Percentiles rank a stretch among this genome's conserved stretches.
Conservation (phyloP, 148 eudicot genomes). For the Vaccinium corymbosum region DNA sequence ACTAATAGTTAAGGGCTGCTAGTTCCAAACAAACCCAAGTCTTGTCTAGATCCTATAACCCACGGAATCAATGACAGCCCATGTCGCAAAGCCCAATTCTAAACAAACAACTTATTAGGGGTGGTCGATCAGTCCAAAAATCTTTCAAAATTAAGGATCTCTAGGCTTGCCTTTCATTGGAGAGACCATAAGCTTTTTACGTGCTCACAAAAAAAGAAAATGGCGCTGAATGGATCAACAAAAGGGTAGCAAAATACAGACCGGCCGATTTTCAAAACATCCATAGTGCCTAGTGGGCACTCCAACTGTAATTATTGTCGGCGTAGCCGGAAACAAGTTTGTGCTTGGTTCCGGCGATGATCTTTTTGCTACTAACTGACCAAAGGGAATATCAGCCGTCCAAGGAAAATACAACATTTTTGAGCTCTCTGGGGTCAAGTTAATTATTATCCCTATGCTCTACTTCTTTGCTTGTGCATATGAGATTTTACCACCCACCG, state of each 20-base stretch:
- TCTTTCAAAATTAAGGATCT: constrained; percentile 12
- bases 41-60: too few species aligned
- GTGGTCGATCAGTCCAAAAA: not conserved
- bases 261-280: constrained; percentile 15
- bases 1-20: too few species aligned
- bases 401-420: constrained; percentile 10
- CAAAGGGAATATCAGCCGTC: not conserved
- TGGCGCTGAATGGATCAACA: constrained; percentile 15
- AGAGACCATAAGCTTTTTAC: constrained; percentile 21
- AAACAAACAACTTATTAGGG: too few species aligned
- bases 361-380: constrained; percentile 13
- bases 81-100: too few species aligned
- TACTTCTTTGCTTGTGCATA: not conserved
- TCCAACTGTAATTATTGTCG: constrained; percentile 9
- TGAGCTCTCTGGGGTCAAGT: constrained; percentile 21
- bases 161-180: constrained; percentile 18
- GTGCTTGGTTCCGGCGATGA: constrained; percentile 13
- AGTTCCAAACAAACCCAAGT: too few species aligned
- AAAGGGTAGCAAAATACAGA: constrained; percentile 16
- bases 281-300: constrained; percentile 13
- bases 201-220: constrained; percentile 14
- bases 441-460: not conserved
- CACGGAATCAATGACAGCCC: too few species aligned
- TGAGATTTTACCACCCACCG: too few species aligned
- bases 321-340: constrained; percentile 16